Conservation (phyloP, 116 monocot genomes). For the Posidonia oceanica region DNA sequence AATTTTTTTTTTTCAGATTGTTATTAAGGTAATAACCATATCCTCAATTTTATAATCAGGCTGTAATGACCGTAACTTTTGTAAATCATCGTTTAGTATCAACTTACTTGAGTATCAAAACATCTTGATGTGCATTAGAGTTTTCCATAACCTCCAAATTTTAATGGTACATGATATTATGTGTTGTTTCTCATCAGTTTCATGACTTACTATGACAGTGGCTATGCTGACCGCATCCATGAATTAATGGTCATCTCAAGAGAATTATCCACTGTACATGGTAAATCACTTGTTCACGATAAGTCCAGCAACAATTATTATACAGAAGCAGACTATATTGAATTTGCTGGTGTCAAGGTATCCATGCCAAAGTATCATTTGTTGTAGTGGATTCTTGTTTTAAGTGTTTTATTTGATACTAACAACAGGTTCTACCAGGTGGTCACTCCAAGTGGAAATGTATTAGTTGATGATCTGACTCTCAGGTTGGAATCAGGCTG, state of each 20-base stretch:
- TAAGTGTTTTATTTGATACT: neutral
- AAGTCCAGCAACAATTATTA: slow-evolving; percentile 32
- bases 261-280: slow-evolving; percentile 42
- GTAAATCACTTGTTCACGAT: no score
- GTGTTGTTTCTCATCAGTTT: neutral
- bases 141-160: no score
- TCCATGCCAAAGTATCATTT: neutral
- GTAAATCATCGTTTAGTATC: no score
- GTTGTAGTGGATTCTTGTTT: neutral
- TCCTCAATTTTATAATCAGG: no score
- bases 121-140: no score
- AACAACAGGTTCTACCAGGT: slow-evolving; percentile 49
- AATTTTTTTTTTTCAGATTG: no score
- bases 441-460: slow-evolving; percentile 85
- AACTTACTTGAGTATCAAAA: no score
- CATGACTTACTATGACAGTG: slow-evolving; percentile 47
- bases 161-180: neutral
- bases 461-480: slow-evolving; percentile 71
- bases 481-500: slow-evolving; percentile 81
- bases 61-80: no score
- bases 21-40: no score
- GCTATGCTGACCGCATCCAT: slow-evolving; percentile 93
- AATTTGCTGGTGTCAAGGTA: slow-evolving; percentile 92
- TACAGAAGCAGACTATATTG: slow-evolving; percentile 83
- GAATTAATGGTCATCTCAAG: slow-evolving; percentile 69